Evolutionary conservation across 805 yeast species (phyloP).

Genomic region (Candida chauliodis): DNA sequence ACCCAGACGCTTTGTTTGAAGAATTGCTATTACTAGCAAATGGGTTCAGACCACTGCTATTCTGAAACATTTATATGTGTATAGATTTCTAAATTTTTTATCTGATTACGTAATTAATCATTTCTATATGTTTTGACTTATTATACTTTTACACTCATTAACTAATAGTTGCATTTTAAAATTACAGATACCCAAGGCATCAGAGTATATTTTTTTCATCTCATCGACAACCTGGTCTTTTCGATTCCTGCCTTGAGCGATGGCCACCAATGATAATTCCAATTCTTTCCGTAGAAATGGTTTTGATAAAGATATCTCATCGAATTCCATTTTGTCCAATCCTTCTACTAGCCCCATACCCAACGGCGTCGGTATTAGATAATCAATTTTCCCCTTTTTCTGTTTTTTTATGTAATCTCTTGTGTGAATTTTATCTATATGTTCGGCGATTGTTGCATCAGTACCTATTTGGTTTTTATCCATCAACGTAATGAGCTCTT

Average conservation of each 20-base stretch:
- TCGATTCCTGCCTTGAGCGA: constrained; percentile 60
- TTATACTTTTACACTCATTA: constrained; percentile 16
- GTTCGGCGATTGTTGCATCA: constrained; percentile 98
- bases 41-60: constrained; percentile 11
- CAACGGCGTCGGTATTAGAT: constrained; percentile 71
- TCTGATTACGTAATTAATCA: too few relatives aligned
- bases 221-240: constrained; percentile 54
- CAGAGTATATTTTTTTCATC: constrained; percentile 15
- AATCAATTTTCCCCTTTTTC: constrained; percentile 33
- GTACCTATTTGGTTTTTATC: constrained; percentile 98
- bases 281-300: constrained; percentile 80
- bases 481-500: constrained; percentile 90
- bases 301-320: constrained; percentile 60
- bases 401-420: constrained; percentile 63
- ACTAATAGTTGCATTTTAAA: constrained; percentile 37
- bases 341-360: constrained; percentile 90
- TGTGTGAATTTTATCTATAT: constrained; percentile 72
- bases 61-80: constrained; percentile 10
- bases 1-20: constrained; percentile 4
- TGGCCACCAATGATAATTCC: constrained; percentile 62
- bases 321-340: constrained; percentile 74
- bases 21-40: constrained; percentile 9
- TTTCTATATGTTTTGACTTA: constrained; percentile 1
- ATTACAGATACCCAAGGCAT: constrained; percentile 50
- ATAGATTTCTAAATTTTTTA: constrained; percentile 9